A percentile compares a stretch with the other conserved stretches of the same genome.
Evolutionary conservation across 75 land plant species (phyloP).

Genomic region (Selaginella moellendorffii): DNA sequence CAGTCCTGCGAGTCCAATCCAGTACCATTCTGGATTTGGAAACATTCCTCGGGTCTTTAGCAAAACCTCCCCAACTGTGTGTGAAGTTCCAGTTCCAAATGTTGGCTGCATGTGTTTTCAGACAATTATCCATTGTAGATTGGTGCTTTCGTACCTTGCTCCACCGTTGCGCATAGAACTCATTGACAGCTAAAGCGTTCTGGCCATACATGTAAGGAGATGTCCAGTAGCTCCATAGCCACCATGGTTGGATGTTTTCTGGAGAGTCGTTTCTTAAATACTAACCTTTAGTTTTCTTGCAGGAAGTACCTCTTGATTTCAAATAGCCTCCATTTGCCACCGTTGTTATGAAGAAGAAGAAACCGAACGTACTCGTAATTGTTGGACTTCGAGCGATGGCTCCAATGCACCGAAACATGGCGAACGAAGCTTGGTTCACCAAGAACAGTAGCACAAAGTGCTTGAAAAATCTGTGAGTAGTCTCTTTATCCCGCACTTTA

Average conservation of each 20-base stretch:
- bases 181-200: constrained; percentile 38
- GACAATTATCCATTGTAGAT: not conserved
- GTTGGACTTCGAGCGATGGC: not conserved
- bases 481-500: not conserved
- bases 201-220: constrained; percentile 46
- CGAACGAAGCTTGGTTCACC: not conserved
- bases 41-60: not conserved
- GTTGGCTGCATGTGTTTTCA: not conserved
- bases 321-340: not conserved
- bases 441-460: not conserved
- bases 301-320: not conserved
- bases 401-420: not conserved
- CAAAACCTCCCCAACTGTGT: not conserved
- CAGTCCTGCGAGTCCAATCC: not conserved
- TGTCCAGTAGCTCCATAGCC: constrained; percentile 52
- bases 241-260: constrained; percentile 37
- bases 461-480: not conserved
- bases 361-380: not conserved
- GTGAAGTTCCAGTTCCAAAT: not conserved
- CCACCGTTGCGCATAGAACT: constrained; percentile 35
- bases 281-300: not conserved
- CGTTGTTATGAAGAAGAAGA: not conserved
- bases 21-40: not conserved
- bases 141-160: constrained; percentile 22
- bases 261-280: constrained; percentile 1